Evolutionary conservation across 768 basidiomycete genomes (phyloP).

Genomic region (Lactifluus pinguis): DNA sequence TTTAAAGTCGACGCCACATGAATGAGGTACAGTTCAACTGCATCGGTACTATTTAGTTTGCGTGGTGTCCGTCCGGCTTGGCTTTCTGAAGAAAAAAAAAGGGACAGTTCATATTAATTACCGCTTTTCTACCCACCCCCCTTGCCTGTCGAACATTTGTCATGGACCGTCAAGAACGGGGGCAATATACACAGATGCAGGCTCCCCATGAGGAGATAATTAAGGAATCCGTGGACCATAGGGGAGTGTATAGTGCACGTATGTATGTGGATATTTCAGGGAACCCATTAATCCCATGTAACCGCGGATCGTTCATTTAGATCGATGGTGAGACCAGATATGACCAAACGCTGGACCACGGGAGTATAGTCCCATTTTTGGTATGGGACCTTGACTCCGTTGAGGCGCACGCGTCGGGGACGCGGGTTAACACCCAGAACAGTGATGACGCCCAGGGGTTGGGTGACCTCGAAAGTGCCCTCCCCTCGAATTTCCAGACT

Average conservation of each 20-base stretch:
- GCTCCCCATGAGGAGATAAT: background rate
- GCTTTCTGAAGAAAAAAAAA: background rate
- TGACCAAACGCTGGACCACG: slow-evolving; percentile 7
- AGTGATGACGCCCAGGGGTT: slow-evolving; percentile 43
- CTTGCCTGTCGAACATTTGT: background rate
- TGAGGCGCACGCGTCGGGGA: background rate
- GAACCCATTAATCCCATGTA: background rate
- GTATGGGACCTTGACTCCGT: background rate
- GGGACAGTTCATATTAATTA: background rate
- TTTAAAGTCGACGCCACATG: slow-evolving; percentile 4
- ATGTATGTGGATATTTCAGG: background rate
- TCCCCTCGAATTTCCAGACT: slow-evolving; percentile 31
- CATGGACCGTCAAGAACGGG: slow-evolving; percentile 5
- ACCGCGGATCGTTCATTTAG: slow-evolving; percentile 5
- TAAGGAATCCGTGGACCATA: background rate
- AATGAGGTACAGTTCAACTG: background rate
- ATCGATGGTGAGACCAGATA: slow-evolving; percentile 7
- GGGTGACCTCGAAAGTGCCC: slow-evolving; percentile 37
- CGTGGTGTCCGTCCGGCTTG: background rate
- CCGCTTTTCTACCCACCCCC: background rate
- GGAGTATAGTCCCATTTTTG: slow-evolving; percentile 8
- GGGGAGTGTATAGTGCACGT: background rate
- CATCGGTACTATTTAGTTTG: background rate
- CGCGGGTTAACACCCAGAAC: slow-evolving; percentile 40
- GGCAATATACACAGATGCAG: background rate